Base-by-base conservation (phyloP, 1,284 basidiomycete genomes). In the Melampsora americana region DNA sequence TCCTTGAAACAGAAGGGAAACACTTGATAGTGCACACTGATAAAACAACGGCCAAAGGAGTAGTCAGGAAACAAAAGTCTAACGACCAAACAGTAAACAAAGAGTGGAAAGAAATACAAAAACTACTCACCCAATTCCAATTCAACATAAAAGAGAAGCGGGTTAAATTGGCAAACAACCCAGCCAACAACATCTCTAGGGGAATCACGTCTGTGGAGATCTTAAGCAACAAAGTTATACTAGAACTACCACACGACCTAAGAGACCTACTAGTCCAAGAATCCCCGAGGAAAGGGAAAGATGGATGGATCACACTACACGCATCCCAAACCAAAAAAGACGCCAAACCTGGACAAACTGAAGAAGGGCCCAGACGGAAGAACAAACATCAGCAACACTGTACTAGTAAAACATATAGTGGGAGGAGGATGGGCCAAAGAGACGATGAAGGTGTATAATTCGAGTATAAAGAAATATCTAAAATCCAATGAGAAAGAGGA, bases 61-160 rank as follows among this genome's bases (percentile, higher is more conserved):
- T 44, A 1, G 7, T 70, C 1, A 0, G 26, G 3, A 1, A 18
- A 6, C 4, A 26, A 6, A 70, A 60, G 16, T 61, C 23, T 11
- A 61, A 28, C 5, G 68, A 70, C 28, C 1, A 5, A 0, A 5
- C 5, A 1, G 30, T 44, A 7, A 61, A 70, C 28, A 2, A 39
- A n/a, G 68, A 70, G 39, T 70, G 68, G 56, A 70, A 70, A 32
- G 5, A 16, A 14, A 70, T 61, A 18, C 68, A 59, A 46, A 12
- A 44, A 2, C 3, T 70, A 20, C 28, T 70, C 5, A 23, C 60
- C 7, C 1, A 30, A 16, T 14, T 5, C 5, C 30, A 70, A 14
- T 28, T 61, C 12, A 56, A 60, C 12, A 0, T 70, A 0, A 2
- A 14, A 16, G 53, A 53, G 12, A 46, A 1, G 26, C 5, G 32